Conservation (phyloP, 768 basidiomycete species). For the Hemileccinum rubropunctum region DNA sequence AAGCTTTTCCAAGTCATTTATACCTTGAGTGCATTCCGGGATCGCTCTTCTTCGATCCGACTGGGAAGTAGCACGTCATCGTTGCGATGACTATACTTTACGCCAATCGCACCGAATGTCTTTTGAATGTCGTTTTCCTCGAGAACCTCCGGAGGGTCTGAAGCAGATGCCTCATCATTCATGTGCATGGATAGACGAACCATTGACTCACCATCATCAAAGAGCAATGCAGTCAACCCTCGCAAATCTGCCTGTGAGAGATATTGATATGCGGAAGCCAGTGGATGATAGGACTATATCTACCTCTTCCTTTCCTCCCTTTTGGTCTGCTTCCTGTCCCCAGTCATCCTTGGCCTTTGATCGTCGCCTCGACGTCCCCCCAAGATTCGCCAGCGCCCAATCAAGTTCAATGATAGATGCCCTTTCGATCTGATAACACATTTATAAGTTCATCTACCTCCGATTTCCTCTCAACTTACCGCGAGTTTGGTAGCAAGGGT, state of each 20-base stretch:
- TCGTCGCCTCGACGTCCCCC: conserved; percentile 37
- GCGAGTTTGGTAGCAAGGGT: conserved; percentile 70
- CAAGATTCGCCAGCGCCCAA: conserved; percentile 75
- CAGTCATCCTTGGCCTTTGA: conserved; percentile 34
- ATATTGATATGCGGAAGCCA: not conserved
- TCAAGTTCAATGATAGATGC: conserved; percentile 73
- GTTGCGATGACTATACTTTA: conserved; percentile 74
- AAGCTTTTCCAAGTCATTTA: conserved; percentile 1
- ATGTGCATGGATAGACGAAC: not conserved
- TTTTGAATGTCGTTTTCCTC: conserved; percentile 53
- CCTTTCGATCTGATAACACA: conserved; percentile 62
- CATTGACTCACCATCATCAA: conserved; percentile 57
- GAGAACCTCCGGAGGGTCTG: conserved; percentile 39
- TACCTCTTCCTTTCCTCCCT: conserved; percentile 41
- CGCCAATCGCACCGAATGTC: conserved; percentile 57
- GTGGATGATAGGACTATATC: not conserved
- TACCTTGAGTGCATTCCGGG: conserved; percentile 53
- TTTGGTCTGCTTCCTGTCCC: conserved; percentile 44
- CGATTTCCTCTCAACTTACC: conserved; percentile 38
- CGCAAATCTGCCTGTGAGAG: conserved; percentile 46
- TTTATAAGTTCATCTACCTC: not conserved
- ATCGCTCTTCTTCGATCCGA: conserved; percentile 63
- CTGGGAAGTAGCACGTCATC: conserved; percentile 67
- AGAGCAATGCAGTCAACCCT: conserved; percentile 64
- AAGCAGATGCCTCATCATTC: not conserved